A percentile compares a stretch with the other conserved stretches of the same genome.
These are phyloP conservation scores for Isatis tinctoria DNA, from an alignment of 345 rosid species.

Conservation along the genomic window DNA sequence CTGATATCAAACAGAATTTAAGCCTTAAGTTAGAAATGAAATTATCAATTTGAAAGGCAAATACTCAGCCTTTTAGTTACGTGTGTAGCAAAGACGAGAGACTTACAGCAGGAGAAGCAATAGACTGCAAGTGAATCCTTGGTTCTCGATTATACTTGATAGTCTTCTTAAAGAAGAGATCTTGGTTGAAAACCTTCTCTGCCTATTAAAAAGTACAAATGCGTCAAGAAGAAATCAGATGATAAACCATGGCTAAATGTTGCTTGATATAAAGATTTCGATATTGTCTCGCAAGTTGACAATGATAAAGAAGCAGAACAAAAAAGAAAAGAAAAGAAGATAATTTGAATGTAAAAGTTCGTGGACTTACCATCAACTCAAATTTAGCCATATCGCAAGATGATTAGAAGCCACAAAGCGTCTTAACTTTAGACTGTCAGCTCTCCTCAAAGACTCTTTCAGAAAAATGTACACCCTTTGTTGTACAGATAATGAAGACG, in stretches of 20 bases:
- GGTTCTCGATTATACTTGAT: constrained; percentile 96
- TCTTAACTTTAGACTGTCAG: constrained; percentile 77
- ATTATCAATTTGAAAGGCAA: not conserved
- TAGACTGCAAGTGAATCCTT: constrained; percentile 91
- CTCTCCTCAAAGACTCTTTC: constrained; percentile 77
- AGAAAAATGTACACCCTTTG: constrained; percentile 86
- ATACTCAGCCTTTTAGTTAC: no score
- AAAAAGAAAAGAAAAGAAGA: not conserved
- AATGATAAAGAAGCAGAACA: not conserved
- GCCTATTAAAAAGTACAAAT: constrained; percentile 44
- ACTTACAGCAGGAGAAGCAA: constrained; percentile 92
- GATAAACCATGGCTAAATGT: not conserved
- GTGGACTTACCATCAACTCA: constrained; percentile 63
- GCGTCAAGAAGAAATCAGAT: constrained; percentile 1
- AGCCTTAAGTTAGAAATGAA: not conserved
- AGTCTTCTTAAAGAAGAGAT: constrained; percentile 82
- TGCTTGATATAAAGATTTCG: not conserved
- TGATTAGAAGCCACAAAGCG: constrained; percentile 85
- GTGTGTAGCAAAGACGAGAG: not conserved
- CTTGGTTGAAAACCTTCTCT: constrained; percentile 97
- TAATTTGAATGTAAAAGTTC: not conserved
- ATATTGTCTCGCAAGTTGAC: not conserved
- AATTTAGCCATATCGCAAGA: constrained; percentile 95
- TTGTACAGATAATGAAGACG: constrained; percentile 69
- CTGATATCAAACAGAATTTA: constrained; percentile 29